phyloP scores from a whole-genome alignment of 2,329 filamentous ascomycete genomes.

The Verticillium albo-atrum region DNA sequence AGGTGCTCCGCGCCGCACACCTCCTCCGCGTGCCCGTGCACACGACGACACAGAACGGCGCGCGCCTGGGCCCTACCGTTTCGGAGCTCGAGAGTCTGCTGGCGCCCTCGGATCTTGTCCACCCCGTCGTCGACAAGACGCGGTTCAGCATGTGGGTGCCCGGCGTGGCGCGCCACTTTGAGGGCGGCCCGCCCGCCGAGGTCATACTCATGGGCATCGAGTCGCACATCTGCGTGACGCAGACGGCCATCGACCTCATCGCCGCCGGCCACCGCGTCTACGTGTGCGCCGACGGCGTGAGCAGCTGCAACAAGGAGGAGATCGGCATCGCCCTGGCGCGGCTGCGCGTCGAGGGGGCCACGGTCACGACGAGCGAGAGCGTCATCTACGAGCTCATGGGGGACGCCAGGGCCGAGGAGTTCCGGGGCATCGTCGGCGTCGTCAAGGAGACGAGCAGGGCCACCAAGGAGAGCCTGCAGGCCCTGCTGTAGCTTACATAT shows the following conservation, averaged over 20 bases:
- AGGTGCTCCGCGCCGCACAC: slow-evolving; percentile 61
- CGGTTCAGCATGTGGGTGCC: slow-evolving; percentile 84
- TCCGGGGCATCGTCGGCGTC: slow-evolving; percentile 67
- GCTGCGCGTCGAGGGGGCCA: slow-evolving; percentile 69
- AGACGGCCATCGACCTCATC: slow-evolving; percentile 82
- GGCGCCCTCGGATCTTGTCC: slow-evolving; percentile 30
- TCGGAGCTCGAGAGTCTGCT: slow-evolving; percentile 59
- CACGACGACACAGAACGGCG: slow-evolving; percentile 79
- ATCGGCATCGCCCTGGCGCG: slow-evolving; percentile 73
- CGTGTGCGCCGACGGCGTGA: slow-evolving; percentile 83
- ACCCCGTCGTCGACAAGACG: slow-evolving; percentile 71
- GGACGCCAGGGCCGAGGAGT: slow-evolving; percentile 69
- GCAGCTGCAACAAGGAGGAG: slow-evolving; percentile 80
- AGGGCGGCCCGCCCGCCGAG: slow-evolving; percentile 33
- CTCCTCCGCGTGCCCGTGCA: slow-evolving; percentile 73
- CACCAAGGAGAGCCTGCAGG: slow-evolving; percentile 65
- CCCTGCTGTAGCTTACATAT: slow-evolving; percentile 41
- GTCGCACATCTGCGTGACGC: slow-evolving; percentile 88
- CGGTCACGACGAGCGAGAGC: slow-evolving; percentile 84
- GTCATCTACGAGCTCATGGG: slow-evolving; percentile 86
- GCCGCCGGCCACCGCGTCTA: slow-evolving; percentile 75
- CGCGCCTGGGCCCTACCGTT: slow-evolving; percentile 76
- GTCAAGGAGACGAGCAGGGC: slow-evolving; percentile 72
- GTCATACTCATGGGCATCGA: slow-evolving; percentile 88
- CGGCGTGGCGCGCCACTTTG: slow-evolving; percentile 44